Base-by-base conservation (phyloP, 305 asterid genomes). In the Withania somnifera region DNA sequence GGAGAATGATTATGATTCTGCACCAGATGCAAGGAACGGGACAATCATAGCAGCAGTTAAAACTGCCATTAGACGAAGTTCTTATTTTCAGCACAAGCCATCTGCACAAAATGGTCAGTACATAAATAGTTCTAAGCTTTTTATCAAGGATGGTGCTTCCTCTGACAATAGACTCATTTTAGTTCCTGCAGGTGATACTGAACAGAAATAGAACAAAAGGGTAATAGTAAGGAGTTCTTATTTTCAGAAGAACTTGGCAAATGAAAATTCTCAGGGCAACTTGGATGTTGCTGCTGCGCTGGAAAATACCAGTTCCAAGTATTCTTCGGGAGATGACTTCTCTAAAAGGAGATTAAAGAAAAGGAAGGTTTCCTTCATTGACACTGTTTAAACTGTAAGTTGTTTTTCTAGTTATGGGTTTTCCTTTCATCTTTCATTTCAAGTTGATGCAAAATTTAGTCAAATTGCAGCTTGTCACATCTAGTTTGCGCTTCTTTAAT, bases 351-450 rank as follows among this genome's bases (percentile, higher is more conserved):
- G 84, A 50, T 42, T 64, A 19, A 92, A 86, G 88, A 91, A 86
- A 88, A 90, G 96, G 85, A 94, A 88, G 86, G 84, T 83, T 50
- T 75, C 87, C 64, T 88, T 85, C 77, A 81, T 78, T 24, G 89
- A 90, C 47, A 47, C 67, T 42, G 38, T 42, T 79, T 85, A 86
- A 81, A 83, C 51, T 22, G 98, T 94, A 90, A 79, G 97, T 81
- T 30, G 26, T 83, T 84, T 82, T 83, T 68, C 28, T 30, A 52
- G 24, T 9, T 15, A 77, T 71, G 64, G 64, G 20, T 82, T 32
- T 24, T 28, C 24, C 60, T 75, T 50, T 50, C 28, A 50, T 47
- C 45, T 15, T 67, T 75, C 79, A 75, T 32, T 73, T 73, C 22
- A 17, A 45, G 26, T 75, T 50, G 79, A 75, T 50, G 45, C 38